Evolutionary conservation across 306 rosid species (phyloP).

Genomic region (Trichosanthes cucumerina): DNA sequence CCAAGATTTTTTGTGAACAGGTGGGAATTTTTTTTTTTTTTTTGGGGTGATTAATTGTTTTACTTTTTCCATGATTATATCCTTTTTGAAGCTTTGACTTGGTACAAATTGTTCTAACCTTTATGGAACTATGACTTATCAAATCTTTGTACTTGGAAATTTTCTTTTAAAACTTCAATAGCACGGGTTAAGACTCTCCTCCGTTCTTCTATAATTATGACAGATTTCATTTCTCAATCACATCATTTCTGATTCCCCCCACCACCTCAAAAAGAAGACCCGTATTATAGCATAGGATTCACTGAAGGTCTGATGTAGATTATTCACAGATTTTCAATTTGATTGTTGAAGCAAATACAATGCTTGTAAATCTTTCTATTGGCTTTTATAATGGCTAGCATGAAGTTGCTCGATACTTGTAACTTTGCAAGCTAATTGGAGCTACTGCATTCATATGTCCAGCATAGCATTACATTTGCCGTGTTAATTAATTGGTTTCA

Average conservation of each 20-base stretch:
- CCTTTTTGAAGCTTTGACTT: background rate
- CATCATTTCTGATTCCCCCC: background rate
- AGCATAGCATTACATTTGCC: background rate
- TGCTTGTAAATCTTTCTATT: background rate
- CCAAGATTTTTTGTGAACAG: background rate
- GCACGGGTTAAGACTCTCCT: background rate
- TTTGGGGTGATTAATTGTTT: too few relatives aligned
- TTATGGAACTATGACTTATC: background rate
- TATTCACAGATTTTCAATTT: too few relatives aligned
- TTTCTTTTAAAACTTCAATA: background rate
- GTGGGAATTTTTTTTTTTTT: too few relatives aligned
- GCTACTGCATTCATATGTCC: background rate
- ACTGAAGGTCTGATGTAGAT: background rate
- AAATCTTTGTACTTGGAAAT: background rate
- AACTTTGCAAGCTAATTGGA: background rate
- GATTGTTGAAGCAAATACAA: background rate
- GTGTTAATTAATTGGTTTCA: background rate
- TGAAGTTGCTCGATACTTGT: background rate
- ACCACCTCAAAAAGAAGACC: background rate
- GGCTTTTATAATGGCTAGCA: background rate
- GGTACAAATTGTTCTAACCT: background rate
- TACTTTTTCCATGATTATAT: background rate
- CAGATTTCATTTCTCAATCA: background rate
- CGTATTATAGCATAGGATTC: background rate
- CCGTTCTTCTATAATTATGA: background rate